Base-by-base conservation (phyloP, 2,329 filamentous ascomycete genomes). In the Tolypocladium tropicale region DNA sequence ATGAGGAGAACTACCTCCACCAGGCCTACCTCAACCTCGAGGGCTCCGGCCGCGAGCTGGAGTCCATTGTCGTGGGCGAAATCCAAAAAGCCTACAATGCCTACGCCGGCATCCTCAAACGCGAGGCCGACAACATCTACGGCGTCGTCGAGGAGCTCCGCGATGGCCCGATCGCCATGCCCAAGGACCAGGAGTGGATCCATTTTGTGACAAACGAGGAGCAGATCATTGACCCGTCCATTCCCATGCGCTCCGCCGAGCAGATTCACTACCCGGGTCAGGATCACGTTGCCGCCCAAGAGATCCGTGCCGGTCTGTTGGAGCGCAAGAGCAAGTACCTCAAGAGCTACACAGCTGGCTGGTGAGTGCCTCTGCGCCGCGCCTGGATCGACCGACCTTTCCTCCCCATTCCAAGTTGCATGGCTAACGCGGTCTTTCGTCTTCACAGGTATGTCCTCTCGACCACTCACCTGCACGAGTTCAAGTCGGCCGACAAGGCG, bases 301-400 rank as follows among this genome's bases (percentile, higher is more conserved):
- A 97, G 71, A 89, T 99, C 54, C 82, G 92, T 58, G 90, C 90
- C 23, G 94, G 94, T 3, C 85, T 96, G 72, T 77, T 99, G 37
- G 94, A 99, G 76, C 87, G 94, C 62, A 97, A 97, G 84, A 96
- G 91, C 81, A 99, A 97, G 69, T 99, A 97, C 67, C 76, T 99
- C 59, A 97, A 96, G 77, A 96, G 92, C 70, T 96, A 96, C 71
- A 94, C 92, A 9, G 89, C 91, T 30, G 93, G 93, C 67, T 97
- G 93, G 92, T 93, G 77, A 73, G 86, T 67, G 41, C 28, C 23
- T 14, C 3, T 52, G 30, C 18, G n/a, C n/a, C n/a, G 12, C 30
- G 14, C n/a, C 21, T 6, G 48, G 6, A 4, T 30, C 21, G 18
- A 52, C 37, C 4, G 30, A 28, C 36, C 6, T 25, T 12, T 18